These are phyloP conservation scores for Kondoa subrosea DNA, from an alignment of 768 basidiomycete species.

Conservation along the genomic window DNA sequence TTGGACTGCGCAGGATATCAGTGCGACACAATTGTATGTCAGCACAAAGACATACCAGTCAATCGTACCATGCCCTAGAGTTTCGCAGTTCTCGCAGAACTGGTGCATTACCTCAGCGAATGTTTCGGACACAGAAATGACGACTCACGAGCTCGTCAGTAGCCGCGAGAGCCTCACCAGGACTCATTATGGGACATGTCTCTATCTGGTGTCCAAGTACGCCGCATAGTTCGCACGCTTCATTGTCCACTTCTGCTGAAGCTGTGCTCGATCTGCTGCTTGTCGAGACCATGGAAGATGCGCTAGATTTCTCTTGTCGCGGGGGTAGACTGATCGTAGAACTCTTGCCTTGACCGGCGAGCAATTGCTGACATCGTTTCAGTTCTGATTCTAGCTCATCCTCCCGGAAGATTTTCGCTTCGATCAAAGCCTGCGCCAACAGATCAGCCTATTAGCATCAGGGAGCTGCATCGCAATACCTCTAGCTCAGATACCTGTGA, in stretches of 20 bases:
- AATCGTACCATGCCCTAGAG: not conserved
- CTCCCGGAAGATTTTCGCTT: constrained; percentile 87
- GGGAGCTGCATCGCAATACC: not conserved
- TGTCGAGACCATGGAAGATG: not conserved
- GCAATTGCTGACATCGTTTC: constrained; percentile 48
- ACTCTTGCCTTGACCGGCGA: not conserved
- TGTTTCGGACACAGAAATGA: too few relatives aligned
- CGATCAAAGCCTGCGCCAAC: constrained; percentile 47
- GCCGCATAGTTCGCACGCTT: constrained; percentile 7
- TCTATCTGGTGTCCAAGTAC: not conserved
- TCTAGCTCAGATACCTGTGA: constrained; percentile 52
- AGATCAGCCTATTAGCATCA: not conserved
- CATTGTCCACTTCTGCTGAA: not conserved
- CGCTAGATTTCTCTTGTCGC: not conserved
- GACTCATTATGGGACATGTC: not conserved
- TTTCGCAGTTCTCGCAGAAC: not conserved
- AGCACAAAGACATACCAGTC: not conserved
- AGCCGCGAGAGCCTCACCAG: not conserved
- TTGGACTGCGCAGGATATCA: not conserved
- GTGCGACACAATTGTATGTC: not conserved
- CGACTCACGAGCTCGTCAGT: too few relatives aligned
- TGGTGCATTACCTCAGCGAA: too few relatives aligned
- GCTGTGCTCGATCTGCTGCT: not conserved
- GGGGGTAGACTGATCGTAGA: not conserved
- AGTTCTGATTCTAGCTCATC: constrained; percentile 78